Percentiles rank a stretch among this genome's conserved stretches.
phyloP scores from a whole-genome alignment of 192 early-diverging fungal genomes.

The Entophlyctis luteolus region DNA sequence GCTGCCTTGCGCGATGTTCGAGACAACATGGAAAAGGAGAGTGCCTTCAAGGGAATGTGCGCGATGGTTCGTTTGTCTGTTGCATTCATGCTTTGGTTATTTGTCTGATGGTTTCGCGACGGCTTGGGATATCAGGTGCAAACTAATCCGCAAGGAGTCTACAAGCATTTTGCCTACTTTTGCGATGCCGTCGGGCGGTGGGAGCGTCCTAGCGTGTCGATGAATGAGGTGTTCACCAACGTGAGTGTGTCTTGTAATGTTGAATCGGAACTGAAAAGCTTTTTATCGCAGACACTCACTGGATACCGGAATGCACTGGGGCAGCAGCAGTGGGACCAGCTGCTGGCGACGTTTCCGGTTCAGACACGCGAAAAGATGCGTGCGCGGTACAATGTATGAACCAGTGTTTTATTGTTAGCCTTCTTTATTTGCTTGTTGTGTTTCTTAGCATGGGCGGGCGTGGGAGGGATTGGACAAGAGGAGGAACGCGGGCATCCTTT shows the following conservation, averaged over 20 bases:
- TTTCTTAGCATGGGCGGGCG: slow-evolving; percentile 4
- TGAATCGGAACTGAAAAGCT: neutral
- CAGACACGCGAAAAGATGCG: slow-evolving; percentile 24
- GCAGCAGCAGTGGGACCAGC: slow-evolving; percentile 55
- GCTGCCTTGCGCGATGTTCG: slow-evolving; percentile 71
- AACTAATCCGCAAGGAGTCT: slow-evolving; percentile 74
- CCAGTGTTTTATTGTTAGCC: neutral
- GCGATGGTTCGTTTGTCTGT: too few relatives aligned
- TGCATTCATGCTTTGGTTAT: too few relatives aligned
- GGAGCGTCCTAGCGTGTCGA: slow-evolving; percentile 58
- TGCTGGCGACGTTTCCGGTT: neutral
- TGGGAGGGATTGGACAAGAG: neutral
- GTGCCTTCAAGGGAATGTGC: slow-evolving; percentile 93
- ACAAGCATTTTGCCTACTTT: slow-evolving; percentile 64
- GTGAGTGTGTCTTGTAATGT: slow-evolving; percentile 33
- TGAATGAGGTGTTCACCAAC: slow-evolving; percentile 63
- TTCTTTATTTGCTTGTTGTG: neutral
- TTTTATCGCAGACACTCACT: slow-evolving; percentile 49
- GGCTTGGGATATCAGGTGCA: too few relatives aligned
- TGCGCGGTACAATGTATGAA: slow-evolving; percentile 19
- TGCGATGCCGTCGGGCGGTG: slow-evolving; percentile 79
- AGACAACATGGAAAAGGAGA: slow-evolving; percentile 95
- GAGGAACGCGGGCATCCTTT: neutral
- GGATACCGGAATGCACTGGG: slow-evolving; percentile 64
- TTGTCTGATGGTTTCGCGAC: too few relatives aligned